Evolutionary conservation across 331 rosid species (phyloP), one percentile per base, ranked within the genome.

Genomic region (Rhamnella rubrinervis): DNA sequence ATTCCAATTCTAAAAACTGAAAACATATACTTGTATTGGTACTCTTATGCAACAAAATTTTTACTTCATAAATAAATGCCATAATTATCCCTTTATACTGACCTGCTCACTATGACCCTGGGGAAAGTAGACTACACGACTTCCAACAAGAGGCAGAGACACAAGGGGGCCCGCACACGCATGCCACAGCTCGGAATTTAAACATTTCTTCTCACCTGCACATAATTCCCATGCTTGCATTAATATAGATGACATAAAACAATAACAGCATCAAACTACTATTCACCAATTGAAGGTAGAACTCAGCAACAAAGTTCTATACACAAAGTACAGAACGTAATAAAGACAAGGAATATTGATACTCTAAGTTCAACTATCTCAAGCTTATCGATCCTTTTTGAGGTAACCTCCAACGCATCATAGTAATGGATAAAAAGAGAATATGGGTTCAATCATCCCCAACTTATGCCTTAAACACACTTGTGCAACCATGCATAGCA

Each of bases 61-160:
- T 1, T 17, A 39, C 50, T 51, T 51, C 12, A 52, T 13, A 35
- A 26, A 13, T 7, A 40, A 64, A 19, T 11, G 17, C 53, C 47
- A 55, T 62, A 46, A 44, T 11, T 2, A 50, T 12, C 67, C 41
- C 19, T 20, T 63, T 53, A 28, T 51, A 62, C 83, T 20, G 28
- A 92, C 98, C 92, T 92, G 98, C 84, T 92, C 98, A 70, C 96
- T 92, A 68, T 89, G 98, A 72, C 98, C 98, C 73, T 87, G 98
- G 2, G 98, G 89, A 75, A 89, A 92, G 84, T 92, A 92, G 70
- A 89, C 92, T n/a, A 87, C 98, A 13, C 91, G 95, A 57, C 92
- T 89, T 77, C 95, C 95, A 77, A 81, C 74, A 18, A 81, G 77
- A 53, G 98, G 98, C 26, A 92, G 82, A 70, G 92, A 87, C 78